Base-by-base conservation (phyloP, 2,329 filamentous ascomycete species). In the Monilinia fructicola region DNA sequence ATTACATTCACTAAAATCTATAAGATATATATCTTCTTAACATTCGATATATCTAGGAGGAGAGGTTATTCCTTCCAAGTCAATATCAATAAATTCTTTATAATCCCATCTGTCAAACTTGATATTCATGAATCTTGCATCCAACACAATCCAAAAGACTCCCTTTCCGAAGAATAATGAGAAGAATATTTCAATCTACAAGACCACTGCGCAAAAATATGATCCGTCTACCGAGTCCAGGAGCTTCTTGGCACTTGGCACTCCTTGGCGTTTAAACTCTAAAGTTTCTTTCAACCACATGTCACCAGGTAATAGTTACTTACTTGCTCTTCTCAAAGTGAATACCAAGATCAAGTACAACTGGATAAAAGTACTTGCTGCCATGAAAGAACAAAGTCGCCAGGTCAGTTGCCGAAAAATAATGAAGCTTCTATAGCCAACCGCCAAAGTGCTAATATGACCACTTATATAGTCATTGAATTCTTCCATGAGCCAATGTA, bases 201-300 rank as follows among this genome's bases (percentile, higher is more conserved):
- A 3, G 18, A 56, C 26, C 54, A 21, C 54, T 12, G 4, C 16
- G 54, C 38, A 58, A 42, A 58, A 58, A 60, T 23, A 48, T 23
- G 35, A 60, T 59, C 26, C 55, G 40, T 60, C 42, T 23, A 58
- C 4, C 38, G 44, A 28, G 54, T 12, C 23, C 26, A 35, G 12
- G 10, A 23, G 42, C 26, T 60, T 18, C 23, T 58, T 58, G 54
- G 54, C 23, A 23, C 54, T 58, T 44, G 40, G 54, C 54, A 31
- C 40, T 42, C 14, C 38, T 56, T 42, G 38, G 38, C 54, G 21
- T 18, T 21, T 21, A 56, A 44, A 40, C n/a, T 26, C 18, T 5
- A 4, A 56, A 48, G 11, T 48, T 48, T 59, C 42, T 60, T 35
- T 23, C 11, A 35, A 59, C 28, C 42, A 18, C 23, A 16, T 38